Percentiles rank a stretch among this genome's conserved stretches.
phyloP scores from a whole-genome alignment of 73 alveolate genomes.

The Paraurostyla sp. region DNA sequence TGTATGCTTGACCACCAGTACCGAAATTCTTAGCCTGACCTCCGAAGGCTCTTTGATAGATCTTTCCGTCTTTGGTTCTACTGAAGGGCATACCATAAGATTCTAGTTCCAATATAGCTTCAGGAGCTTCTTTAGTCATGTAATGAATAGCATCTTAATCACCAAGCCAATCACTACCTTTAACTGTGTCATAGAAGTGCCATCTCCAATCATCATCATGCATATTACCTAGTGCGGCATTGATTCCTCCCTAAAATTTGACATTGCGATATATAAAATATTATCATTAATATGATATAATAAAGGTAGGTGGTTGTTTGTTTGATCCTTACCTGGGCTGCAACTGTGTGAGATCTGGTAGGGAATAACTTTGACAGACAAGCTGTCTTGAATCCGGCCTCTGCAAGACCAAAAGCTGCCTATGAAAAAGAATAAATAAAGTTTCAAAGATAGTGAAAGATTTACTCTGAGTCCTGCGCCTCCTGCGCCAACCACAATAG shows the following conservation, averaged over 20 bases:
- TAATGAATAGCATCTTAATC: constrained; percentile 97
- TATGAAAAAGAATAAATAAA: neutral
- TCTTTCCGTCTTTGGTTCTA: constrained; percentile 96
- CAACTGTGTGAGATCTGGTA: constrained; percentile 97
- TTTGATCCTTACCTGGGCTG: constrained; percentile 85
- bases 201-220: constrained; percentile 98
- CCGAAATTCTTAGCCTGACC: constrained; percentile 95
- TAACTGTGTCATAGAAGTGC: constrained; percentile 97
- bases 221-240: constrained; percentile 97
- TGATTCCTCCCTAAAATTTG: constrained; percentile 86
- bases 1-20: constrained; percentile 93
- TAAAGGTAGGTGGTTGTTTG: neutral
- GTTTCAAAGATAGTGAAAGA: neutral
- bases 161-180: constrained; percentile 94
- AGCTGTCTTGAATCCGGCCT: constrained; percentile 96
- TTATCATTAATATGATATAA: constrained; percentile 1
- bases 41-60: constrained; percentile 97
- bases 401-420: constrained; percentile 98
- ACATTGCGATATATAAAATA: constrained; percentile 29
- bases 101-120: constrained; percentile 93
- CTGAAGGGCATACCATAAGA: constrained; percentile 96
- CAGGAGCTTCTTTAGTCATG: constrained; percentile 96
- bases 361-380: constrained; percentile 97
- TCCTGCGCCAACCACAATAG: constrained; percentile 95
- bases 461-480: constrained; percentile 94